Conservation (phyloP, 768 basidiomycete genomes). For the Sistotremastrum suecicum region DNA sequence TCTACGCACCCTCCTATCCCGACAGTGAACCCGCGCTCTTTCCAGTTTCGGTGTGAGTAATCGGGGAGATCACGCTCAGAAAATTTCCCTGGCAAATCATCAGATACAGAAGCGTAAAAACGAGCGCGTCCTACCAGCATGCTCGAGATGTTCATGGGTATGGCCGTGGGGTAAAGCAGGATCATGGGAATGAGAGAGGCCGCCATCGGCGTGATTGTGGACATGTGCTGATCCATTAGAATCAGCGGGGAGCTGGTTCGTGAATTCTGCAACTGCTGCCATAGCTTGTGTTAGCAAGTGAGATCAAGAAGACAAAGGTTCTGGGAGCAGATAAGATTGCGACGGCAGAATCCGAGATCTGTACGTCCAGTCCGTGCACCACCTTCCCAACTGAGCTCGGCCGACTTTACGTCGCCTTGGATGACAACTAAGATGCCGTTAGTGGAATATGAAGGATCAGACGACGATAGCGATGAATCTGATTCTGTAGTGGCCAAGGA, state of each 20-base stretch:
- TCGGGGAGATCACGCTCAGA: slow-evolving; percentile 88
- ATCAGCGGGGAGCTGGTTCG: slow-evolving; percentile 43
- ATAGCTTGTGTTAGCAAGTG: background rate
- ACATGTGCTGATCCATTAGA: slow-evolving; percentile 16
- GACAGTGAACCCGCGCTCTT: slow-evolving; percentile 88
- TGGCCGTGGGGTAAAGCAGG: slow-evolving; percentile 67
- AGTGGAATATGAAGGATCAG: too few relatives aligned
- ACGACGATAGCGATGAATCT: too few relatives aligned
- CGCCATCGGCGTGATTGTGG: slow-evolving; percentile 37
- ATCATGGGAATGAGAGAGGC: slow-evolving; percentile 30
- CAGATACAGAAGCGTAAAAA: background rate
- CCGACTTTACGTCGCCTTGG: too few relatives aligned
- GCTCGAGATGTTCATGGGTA: slow-evolving; percentile 84
- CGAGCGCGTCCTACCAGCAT: slow-evolving; percentile 45
- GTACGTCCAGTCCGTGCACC: too few relatives aligned
- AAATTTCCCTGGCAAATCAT: slow-evolving; percentile 55
- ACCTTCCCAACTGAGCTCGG: too few relatives aligned
- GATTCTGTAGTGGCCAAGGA: too few relatives aligned
- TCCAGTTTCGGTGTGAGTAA: slow-evolving; percentile 69
- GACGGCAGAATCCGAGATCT: too few relatives aligned
- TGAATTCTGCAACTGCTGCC: slow-evolving; percentile 37
- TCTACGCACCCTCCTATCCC: slow-evolving; percentile 87
- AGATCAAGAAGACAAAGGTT: too few relatives aligned
- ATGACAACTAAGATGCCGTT: too few relatives aligned
- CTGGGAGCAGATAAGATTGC: too few relatives aligned